Percentiles rank a stretch among this genome's conserved stretches.
These are phyloP conservation scores for Fragaria nilgerrensis DNA, from an alignment of 306 rosid genomes.

Conservation along the genomic window DNA sequence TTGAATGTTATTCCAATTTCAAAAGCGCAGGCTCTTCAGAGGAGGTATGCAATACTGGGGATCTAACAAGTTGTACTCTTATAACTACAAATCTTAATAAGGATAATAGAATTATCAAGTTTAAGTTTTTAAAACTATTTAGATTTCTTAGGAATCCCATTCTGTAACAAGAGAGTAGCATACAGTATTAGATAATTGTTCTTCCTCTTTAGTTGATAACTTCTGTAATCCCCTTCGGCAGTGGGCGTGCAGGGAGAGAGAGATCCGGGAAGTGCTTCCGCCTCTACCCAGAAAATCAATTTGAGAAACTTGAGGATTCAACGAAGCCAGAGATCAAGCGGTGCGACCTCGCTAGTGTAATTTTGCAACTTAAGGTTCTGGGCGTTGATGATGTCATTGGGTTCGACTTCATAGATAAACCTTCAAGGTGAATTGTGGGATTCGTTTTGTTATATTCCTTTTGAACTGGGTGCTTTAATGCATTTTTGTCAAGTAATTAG, in stretches of 20 bases:
- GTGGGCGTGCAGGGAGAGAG: slow-evolving; percentile 98
- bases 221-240: slow-evolving; percentile 33
- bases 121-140: neutral
- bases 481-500: neutral
- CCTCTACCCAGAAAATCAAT: slow-evolving; percentile 71
- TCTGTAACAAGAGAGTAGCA: neutral
- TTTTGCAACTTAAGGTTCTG: slow-evolving; percentile 91
- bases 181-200: neutral
- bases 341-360: slow-evolving; percentile 82
- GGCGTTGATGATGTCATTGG: slow-evolving; percentile 85
- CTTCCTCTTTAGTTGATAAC: neutral
- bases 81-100: neutral
- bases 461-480: neutral
- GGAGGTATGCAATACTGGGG: slow-evolving; percentile 56
- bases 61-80: slow-evolving; percentile 3
- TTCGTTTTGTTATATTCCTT: neutral
- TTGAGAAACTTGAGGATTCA: slow-evolving; percentile 83
- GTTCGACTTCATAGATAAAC: slow-evolving; percentile 89
- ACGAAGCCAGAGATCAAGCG: slow-evolving; percentile 94
- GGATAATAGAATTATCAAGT: neutral
- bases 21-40: slow-evolving; percentile 74
- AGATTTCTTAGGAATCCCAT: neutral
- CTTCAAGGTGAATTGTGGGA: slow-evolving; percentile 58
- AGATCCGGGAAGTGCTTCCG: slow-evolving; percentile 92
- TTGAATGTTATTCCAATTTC: slow-evolving; percentile 33